Evolutionary conservation across 2,329 filamentous ascomycete species (phyloP), one percentile per base, ranked within the genome.

Genomic region (Sodiomyces alkalinus): DNA sequence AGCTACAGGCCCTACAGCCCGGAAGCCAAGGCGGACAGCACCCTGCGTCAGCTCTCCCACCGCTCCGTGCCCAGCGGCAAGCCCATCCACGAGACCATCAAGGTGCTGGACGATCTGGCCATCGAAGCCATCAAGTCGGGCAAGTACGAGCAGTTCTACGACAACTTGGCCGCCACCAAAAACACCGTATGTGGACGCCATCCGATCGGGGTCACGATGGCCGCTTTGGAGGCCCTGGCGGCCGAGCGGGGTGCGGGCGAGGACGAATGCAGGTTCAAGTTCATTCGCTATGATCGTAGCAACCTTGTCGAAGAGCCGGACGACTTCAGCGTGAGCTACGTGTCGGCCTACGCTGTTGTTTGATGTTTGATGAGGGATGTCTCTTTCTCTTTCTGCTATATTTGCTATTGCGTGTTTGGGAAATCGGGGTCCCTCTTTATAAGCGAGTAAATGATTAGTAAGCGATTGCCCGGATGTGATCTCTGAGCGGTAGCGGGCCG

Each of bases 181-280:
- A 98, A 98, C 43, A 94, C 90, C 0, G 82, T 98, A 0, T 98
- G 90, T 45, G 90, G 90, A 4, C 65, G 87, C 27, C 90, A 98
- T 56, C 90, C 90, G 0, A 96, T 98, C 42, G 86, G 90, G 0
- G 77, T 96, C 4, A 68, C 80, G 20, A 85, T 98, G 82, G 83
- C 86, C 1, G 85, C 79, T 0, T 52, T 96, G 34, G 86, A 94
- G 54, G 55, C 62, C 27, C 46, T 81, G 18, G 50, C 55, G 1
- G 46, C 50, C 14, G 53, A 59, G 29, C 40, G 44, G 16, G 47
- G 48, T 7, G 35, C 27, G 3, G 33, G 33, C 10, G 38, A 53
- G 21, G 46, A 49, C n/a, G 41, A 54, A 17, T 63, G 57, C 39
- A 62, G 49, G 29, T 92, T 96, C 52, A 72, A 67, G 41, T 83